Evolutionary conservation across 495 filamentous ascomycete species (phyloP).

Genomic region (Jackrogersella multiformis): DNA sequence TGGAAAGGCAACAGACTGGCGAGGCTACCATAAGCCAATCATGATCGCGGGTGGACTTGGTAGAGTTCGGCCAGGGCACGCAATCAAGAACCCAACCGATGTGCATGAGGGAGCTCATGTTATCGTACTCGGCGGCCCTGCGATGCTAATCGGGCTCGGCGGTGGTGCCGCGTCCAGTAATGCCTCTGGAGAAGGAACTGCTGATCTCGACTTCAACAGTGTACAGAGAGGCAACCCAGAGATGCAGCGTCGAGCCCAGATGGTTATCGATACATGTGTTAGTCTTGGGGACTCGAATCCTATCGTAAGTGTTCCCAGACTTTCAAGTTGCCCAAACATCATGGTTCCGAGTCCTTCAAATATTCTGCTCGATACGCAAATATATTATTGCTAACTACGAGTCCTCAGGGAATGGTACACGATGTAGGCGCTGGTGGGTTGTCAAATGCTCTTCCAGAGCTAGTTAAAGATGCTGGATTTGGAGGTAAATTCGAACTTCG

Average conservation of each 20-base stretch:
- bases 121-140: conserved; percentile 92
- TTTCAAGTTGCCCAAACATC: not conserved
- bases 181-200: conserved; percentile 85
- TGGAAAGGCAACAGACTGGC: conserved; percentile 67
- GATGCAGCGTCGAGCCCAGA: conserved; percentile 89
- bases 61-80: conserved; percentile 93
- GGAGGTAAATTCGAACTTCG: conserved; percentile 92
- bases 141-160: conserved; percentile 96
- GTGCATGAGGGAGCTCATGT: conserved; percentile 86
- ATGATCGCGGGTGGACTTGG: conserved; percentile 98
- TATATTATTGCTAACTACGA: not conserved
- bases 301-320: conserved; percentile 56
- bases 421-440: conserved; percentile 96
- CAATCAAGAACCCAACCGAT: conserved; percentile 78
- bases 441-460: conserved; percentile 90
- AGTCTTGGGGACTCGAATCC: conserved; percentile 84
- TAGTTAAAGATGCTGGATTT: conserved; percentile 89
- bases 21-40: conserved; percentile 98
- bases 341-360: not conserved
- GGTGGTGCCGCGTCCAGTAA: conserved; percentile 95
- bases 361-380: not conserved
- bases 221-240: conserved; percentile 96
- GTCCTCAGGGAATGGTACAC: conserved; percentile 77
- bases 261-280: conserved; percentile 90
- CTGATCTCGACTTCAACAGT: conserved; percentile 92